A percentile compares a stretch with the other conserved stretches of the same genome.
Evolutionary conservation across 192 early-diverging fungal species (phyloP).

Genomic region (Podila verticillata): DNA sequence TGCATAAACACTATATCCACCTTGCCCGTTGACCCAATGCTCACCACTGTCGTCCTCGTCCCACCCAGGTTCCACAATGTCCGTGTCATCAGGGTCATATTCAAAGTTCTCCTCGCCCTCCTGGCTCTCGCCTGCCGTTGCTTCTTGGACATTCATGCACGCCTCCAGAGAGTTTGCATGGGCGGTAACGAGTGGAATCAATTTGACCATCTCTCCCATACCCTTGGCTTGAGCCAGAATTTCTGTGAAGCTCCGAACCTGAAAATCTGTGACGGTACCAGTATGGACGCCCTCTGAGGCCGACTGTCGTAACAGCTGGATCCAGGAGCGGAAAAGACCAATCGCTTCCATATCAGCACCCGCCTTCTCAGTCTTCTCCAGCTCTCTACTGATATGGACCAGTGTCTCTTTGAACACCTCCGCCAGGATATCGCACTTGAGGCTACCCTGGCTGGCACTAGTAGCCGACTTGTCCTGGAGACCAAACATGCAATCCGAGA

Average conservation of each 20-base stretch:
- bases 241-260: no score
- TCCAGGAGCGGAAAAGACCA: no score
- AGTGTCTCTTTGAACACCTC: constrained; percentile 4
- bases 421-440: constrained; percentile 17
- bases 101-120: not conserved
- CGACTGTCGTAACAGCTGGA: not conserved
- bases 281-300: no score
- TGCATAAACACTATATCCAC: no score
- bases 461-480: not conserved
- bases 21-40: no score
- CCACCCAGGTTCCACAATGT: not conserved
- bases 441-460: not conserved
- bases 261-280: no score
- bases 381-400: not conserved
- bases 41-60: no score
- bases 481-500: constrained; percentile 2
- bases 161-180: constrained; percentile 19
- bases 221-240: not conserved
- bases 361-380: constrained; percentile 1
- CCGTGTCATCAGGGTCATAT: not conserved
- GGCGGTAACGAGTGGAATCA: constrained; percentile 14
- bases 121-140: not conserved
- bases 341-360: not conserved
- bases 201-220: not conserved
- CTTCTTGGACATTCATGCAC: constrained; percentile 10